phyloP scores from a whole-genome alignment of 768 basidiomycete species.

The Macrolepiota fuliginosa region DNA sequence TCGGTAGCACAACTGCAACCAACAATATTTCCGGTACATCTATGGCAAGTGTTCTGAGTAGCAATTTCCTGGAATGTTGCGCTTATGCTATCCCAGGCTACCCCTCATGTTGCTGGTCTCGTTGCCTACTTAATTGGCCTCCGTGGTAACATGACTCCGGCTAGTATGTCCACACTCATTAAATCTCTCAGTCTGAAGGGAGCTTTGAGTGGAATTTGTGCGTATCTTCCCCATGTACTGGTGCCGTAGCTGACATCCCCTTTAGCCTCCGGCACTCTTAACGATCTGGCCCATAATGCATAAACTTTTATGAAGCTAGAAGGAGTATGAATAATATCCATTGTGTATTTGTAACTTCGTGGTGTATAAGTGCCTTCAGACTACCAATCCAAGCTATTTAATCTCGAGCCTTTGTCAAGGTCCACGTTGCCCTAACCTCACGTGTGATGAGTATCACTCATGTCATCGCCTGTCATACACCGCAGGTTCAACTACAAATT shows the following conservation, averaged over 20 bases:
- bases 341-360: too few relatives aligned
- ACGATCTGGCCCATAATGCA: slow-evolving; percentile 26
- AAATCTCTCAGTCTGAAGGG: slow-evolving; percentile 24
- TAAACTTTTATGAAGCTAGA: background rate
- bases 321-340: too few relatives aligned
- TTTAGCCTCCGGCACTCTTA: slow-evolving; percentile 24
- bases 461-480: too few relatives aligned
- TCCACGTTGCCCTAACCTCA: too few relatives aligned
- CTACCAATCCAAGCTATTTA: too few relatives aligned
- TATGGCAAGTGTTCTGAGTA: slow-evolving; percentile 20
- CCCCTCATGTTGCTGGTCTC: slow-evolving; percentile 39
- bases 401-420: too few relatives aligned
- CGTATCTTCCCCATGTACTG: slow-evolving; percentile 10
- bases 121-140: slow-evolving; percentile 33
- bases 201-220: slow-evolving; percentile 27
- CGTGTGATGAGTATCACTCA: too few relatives aligned
- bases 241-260: background rate
- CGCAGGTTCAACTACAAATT: too few relatives aligned
- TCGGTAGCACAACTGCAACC: slow-evolving; percentile 22
- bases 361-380: too few relatives aligned
- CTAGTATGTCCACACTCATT: slow-evolving; percentile 23
- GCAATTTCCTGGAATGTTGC: background rate
- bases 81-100: slow-evolving; percentile 22
- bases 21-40: slow-evolving; percentile 23
- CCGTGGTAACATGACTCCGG: slow-evolving; percentile 30